A percentile compares a stretch with the other conserved stretches of the same genome.
phyloP scores from a whole-genome alignment of 306 rosid species.

The Pterocarpus macrocarpus region DNA sequence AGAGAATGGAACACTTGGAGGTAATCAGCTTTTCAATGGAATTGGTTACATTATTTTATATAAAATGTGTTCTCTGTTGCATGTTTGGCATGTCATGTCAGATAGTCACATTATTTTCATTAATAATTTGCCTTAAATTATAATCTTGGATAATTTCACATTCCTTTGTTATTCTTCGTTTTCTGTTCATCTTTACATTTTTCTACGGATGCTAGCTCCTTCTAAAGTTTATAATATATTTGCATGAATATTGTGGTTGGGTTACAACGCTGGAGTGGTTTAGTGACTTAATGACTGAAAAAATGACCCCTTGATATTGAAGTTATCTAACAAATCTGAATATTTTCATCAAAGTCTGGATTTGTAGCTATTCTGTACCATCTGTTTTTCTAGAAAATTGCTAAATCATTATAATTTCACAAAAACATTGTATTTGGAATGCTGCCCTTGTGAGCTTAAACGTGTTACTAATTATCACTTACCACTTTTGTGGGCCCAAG shows the following conservation, averaged over 20 bases:
- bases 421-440: background rate
- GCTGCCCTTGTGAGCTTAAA: background rate
- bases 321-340: too few species aligned
- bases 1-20: conserved; percentile 50
- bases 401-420: background rate
- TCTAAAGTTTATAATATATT: too few species aligned
- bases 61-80: conserved; percentile 27
- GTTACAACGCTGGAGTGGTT: too few species aligned
- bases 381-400: background rate
- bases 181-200: conserved; percentile 35
- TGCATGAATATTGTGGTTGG: too few species aligned
- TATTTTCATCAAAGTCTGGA: too few species aligned
- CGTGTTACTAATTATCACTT: background rate
- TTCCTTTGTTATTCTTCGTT: conserved; percentile 29
- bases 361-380: background rate
- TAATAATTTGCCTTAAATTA: background rate
- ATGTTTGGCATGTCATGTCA: conserved; percentile 24
- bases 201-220: background rate
- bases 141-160: background rate
- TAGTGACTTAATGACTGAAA: too few species aligned
- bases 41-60: conserved; percentile 26
- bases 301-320: too few species aligned
- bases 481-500: too few species aligned
- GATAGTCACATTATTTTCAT: background rate
- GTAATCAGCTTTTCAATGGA: conserved; percentile 34